These are phyloP conservation scores for Pythium brachiatum DNA, from an alignment of 352 stramenopile species.

Conservation along the genomic window DNA sequence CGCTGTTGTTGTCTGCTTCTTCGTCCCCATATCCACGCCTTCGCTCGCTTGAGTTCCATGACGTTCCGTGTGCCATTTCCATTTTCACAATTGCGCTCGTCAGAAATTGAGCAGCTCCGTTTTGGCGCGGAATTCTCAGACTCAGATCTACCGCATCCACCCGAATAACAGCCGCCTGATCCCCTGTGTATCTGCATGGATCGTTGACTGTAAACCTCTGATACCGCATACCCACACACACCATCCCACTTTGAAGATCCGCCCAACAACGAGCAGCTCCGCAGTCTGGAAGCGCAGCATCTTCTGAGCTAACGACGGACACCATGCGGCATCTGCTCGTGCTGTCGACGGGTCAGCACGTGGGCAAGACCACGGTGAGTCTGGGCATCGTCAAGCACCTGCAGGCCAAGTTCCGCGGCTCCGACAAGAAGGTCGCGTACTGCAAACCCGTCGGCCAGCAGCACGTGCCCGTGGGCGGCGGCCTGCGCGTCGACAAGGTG, in stretches of 20 bases:
- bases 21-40: constrained; percentile 7
- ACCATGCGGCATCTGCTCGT: constrained; percentile 73
- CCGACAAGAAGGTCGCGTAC: constrained; percentile 77
- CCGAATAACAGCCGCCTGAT: background rate
- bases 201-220: background rate
- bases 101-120: background rate
- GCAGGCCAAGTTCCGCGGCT: constrained; percentile 84
- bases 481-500: constrained; percentile 87
- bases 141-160: background rate
- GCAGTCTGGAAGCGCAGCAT: background rate
- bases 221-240: constrained; percentile 5
- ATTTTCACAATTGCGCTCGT: background rate
- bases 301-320: background rate
- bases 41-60: background rate
- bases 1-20: background rate
- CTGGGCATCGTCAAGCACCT: constrained; percentile 94
- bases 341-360: constrained; percentile 94
- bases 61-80: background rate
- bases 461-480: constrained; percentile 77
- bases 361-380: constrained; percentile 97
- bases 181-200: constrained; percentile 7
- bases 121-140: constrained; percentile 1
- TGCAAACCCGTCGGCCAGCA: constrained; percentile 97
- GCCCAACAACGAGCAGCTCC: background rate
- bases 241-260: constrained; percentile 19